Percentiles rank a stretch among this genome's conserved stretches.
Conservation (phyloP, 148 eudicot species). For the Chenopodium album region DNA sequence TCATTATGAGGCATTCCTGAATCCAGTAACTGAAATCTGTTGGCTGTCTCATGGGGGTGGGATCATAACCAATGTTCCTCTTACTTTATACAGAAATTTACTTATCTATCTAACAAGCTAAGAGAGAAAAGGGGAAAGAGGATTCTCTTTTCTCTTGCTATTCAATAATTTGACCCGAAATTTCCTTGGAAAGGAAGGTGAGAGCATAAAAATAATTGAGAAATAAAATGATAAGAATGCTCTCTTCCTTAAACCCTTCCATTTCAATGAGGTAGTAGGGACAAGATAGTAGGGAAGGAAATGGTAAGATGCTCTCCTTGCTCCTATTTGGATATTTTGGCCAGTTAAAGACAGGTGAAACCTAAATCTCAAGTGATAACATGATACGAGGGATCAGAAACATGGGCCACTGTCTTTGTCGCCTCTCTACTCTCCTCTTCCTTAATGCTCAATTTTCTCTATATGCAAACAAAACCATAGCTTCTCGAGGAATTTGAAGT, state of each 20-base stretch:
- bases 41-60: background rate
- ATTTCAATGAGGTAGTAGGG: background rate
- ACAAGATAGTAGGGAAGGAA: background rate
- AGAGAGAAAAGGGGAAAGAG: too few species aligned
- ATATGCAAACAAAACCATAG: background rate
- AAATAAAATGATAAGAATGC: background rate
- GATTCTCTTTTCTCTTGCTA: background rate
- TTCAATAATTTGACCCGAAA: background rate
- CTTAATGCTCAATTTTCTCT: background rate
- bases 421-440: background rate
- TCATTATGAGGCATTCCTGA: background rate
- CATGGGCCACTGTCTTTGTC: background rate
- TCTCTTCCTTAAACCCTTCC: background rate
- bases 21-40: background rate
- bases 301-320: background rate
- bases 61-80: background rate
- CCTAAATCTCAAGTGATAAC: background rate
- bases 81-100: too few species aligned
- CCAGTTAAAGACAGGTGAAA: too few species aligned
- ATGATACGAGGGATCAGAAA: background rate
- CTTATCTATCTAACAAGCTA: too few species aligned
- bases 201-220: background rate
- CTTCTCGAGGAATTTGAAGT: background rate
- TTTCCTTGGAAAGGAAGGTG: constrained; percentile 4
- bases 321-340: background rate